Conservation (phyloP, 768 basidiomycete species). For the Calvatia gigantea region DNA sequence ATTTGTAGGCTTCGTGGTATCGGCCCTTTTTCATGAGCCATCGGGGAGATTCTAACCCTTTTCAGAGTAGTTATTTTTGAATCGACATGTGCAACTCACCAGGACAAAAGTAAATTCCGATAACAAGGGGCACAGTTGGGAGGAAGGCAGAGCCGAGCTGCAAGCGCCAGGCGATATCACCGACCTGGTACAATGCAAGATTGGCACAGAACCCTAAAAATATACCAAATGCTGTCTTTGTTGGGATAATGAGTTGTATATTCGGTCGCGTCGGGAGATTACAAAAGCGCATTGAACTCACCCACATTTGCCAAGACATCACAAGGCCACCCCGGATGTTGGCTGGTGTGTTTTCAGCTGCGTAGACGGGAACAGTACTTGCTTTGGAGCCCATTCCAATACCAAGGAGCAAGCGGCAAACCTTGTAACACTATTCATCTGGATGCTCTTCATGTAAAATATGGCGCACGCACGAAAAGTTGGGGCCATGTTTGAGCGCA, state of each 20-base stretch:
- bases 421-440: constrained; percentile 14
- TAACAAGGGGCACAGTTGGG: constrained; percentile 42
- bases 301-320: constrained; percentile 89
- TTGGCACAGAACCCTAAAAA: constrained; percentile 64
- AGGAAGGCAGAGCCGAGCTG: constrained; percentile 70
- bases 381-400: constrained; percentile 59
- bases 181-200: constrained; percentile 51
- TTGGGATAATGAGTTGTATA: not conserved
- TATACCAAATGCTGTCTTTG: constrained; percentile 72
- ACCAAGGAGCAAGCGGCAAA: constrained; percentile 53
- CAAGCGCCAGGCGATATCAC: constrained; percentile 68
- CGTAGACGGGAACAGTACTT: constrained; percentile 53
- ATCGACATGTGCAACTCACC: constrained; percentile 22
- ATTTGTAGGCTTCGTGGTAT: constrained; percentile 59
- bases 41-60: constrained; percentile 59
- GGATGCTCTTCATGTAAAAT: constrained; percentile 3
- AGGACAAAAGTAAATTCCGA: constrained; percentile 47
- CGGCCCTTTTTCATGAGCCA: constrained; percentile 79
- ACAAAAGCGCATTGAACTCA: constrained; percentile 16
- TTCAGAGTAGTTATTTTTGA: constrained; percentile 14
- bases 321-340: constrained; percentile 79
- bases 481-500: constrained; percentile 47
- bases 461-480: constrained; percentile 28
- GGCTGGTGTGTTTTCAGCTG: constrained; percentile 72
- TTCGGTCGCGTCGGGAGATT: not conserved